phyloP scores from a whole-genome alignment of 306 rosid genomes.

The Acacia acuminata region DNA sequence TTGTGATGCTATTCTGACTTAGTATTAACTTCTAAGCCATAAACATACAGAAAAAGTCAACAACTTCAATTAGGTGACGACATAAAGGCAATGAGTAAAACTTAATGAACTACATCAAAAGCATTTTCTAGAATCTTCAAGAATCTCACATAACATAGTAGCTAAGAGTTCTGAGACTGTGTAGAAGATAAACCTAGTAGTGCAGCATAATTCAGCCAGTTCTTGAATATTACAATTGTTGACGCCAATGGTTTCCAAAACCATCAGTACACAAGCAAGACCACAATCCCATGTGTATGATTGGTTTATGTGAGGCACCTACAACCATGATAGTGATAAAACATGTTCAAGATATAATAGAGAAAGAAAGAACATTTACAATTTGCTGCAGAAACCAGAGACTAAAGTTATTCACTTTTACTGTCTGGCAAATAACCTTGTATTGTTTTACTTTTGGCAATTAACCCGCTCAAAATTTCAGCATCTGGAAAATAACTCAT shows the following conservation, averaged over 20 bases:
- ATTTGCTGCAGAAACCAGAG: not conserved
- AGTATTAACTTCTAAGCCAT: conserved; percentile 15
- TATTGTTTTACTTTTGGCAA: not conserved
- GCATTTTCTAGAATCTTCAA: conserved; percentile 8
- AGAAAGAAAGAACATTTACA: conserved; percentile 21
- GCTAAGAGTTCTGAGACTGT: conserved; percentile 31
- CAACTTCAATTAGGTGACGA: not conserved
- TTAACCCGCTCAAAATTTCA: not conserved
- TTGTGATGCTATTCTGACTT: not conserved
- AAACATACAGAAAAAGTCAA: conserved; percentile 13
- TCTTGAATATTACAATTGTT: conserved; percentile 54
- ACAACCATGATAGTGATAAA: conserved; percentile 38
- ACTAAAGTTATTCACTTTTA: not conserved
- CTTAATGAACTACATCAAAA: not conserved
- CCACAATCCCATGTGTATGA: conserved; percentile 96
- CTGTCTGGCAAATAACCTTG: not conserved
- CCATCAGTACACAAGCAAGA: conserved; percentile 91
- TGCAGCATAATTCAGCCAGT: conserved; percentile 69
- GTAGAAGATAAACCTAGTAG: conserved; percentile 62
- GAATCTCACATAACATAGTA: conserved; percentile 31
- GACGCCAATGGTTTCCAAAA: conserved; percentile 65
- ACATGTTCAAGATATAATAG: conserved; percentile 8
- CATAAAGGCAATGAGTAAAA: not conserved
- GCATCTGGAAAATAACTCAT: not conserved
- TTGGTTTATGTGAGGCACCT: conserved; percentile 91